A percentile compares a stretch with the other conserved stretches of the same genome.
These are phyloP conservation scores for Mariannaea sp. DNA, from an alignment of 2,329 filamentous ascomycete genomes.

Conservation along the genomic window DNA sequence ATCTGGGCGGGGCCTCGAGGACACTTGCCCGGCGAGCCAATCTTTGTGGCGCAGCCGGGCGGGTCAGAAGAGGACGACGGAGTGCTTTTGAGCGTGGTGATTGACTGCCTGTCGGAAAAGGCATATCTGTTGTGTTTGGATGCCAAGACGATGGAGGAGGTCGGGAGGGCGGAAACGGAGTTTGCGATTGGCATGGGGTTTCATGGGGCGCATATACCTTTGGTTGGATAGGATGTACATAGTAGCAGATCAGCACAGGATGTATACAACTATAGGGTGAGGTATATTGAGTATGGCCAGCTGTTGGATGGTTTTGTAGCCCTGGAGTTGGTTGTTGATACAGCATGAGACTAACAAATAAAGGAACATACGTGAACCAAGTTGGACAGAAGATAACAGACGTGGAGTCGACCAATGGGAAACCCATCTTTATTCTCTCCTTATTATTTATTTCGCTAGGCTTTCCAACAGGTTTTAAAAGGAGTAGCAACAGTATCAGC, in stretches of 20 bases:
- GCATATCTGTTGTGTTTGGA: constrained; percentile 71
- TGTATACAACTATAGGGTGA: no score
- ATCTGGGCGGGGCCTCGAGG: constrained; percentile 62
- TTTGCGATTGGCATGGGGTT: constrained; percentile 68
- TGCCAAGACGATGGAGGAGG: constrained; percentile 65
- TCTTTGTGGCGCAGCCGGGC: constrained; percentile 61
- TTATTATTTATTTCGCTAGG: no score
- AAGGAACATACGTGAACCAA: background rate
- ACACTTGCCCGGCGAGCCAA: constrained; percentile 71
- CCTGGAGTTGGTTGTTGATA: no score
- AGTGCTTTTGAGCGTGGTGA: constrained; percentile 64
- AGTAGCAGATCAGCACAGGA: background rate
- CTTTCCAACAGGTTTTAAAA: no score
- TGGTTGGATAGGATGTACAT: background rate
- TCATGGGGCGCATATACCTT: constrained; percentile 59
- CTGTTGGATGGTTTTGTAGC: no score
- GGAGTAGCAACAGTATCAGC: no score
- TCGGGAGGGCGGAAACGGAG: constrained; percentile 65
- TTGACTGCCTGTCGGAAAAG: constrained; percentile 61
- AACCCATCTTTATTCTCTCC: no score
- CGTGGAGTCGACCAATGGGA: no score
- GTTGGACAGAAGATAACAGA: no score
- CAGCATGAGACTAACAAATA: background rate
- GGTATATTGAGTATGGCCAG: background rate
- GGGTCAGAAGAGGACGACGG: constrained; percentile 64